phyloP scores from a whole-genome alignment of 768 basidiomycete species.

The Xerocomellus chrysenteron region DNA sequence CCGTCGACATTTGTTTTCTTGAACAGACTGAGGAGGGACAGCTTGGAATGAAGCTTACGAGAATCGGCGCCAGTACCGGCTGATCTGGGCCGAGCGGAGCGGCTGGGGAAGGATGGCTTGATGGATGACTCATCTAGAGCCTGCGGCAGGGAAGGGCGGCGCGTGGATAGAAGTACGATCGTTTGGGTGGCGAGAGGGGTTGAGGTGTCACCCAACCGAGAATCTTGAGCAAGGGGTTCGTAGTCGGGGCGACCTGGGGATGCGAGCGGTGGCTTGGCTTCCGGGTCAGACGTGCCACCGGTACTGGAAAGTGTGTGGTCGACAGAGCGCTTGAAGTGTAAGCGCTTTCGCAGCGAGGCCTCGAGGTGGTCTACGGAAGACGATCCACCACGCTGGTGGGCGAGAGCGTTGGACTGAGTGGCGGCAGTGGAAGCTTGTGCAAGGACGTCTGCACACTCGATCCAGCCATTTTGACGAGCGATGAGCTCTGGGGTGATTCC shows the following conservation, averaged over 20 bases:
- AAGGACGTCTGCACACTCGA: slow-evolving; percentile 73
- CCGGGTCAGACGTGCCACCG: slow-evolving; percentile 34
- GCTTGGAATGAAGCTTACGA: slow-evolving; percentile 61
- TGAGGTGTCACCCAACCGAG: slow-evolving; percentile 2
- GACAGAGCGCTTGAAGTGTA: slow-evolving; percentile 77
- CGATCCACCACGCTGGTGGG: slow-evolving; percentile 20
- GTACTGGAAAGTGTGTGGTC: slow-evolving; percentile 62
- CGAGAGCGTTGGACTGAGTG: slow-evolving; percentile 19
- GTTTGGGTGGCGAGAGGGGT: background rate
- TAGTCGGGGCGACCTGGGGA: slow-evolving; percentile 15
- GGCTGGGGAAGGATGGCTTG: slow-evolving; percentile 31
- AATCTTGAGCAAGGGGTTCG: slow-evolving; percentile 5
- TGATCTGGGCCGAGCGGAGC: slow-evolving; percentile 62
- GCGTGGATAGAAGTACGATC: slow-evolving; percentile 33
- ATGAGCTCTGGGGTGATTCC: slow-evolving; percentile 85
- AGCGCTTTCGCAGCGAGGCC: slow-evolving; percentile 40
- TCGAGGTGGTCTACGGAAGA: slow-evolving; percentile 33
- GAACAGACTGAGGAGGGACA: slow-evolving; percentile 73
- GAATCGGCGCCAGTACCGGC: slow-evolving; percentile 68
- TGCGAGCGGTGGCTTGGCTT: slow-evolving; percentile 20
- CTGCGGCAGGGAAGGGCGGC: slow-evolving; percentile 72
- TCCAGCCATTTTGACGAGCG: slow-evolving; percentile 77
- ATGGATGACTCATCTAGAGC: slow-evolving; percentile 38
- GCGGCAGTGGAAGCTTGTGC: slow-evolving; percentile 53
- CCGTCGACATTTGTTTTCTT: slow-evolving; percentile 52